Evolutionary conservation across 345 rosid genomes (phyloP).

Genomic region (Gossypioides kirkii): DNA sequence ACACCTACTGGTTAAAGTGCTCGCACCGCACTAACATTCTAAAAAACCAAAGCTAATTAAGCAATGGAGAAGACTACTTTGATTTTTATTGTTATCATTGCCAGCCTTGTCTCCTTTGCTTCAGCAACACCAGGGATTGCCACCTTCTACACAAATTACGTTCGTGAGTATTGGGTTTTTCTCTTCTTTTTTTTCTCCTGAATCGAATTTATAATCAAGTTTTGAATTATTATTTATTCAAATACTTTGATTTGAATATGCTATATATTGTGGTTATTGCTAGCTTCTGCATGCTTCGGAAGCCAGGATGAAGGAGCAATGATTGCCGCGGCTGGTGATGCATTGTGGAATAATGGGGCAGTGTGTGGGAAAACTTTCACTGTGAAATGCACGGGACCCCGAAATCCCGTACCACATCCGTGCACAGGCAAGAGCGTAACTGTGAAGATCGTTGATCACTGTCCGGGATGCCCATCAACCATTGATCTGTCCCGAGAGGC

Average conservation of each 20-base stretch:
- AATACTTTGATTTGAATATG: background rate
- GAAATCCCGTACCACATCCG: conserved; percentile 11
- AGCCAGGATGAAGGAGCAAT: background rate
- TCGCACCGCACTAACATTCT: background rate
- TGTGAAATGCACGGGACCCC: conserved; percentile 16
- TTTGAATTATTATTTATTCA: background rate
- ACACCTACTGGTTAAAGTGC: background rate
- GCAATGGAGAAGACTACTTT: conserved; percentile 2
- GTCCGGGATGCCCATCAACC: conserved; percentile 21
- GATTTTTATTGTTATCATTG: background rate
- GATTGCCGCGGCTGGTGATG: conserved; percentile 25
- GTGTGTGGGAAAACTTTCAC: conserved; percentile 17
- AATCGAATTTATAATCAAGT: background rate
- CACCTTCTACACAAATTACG: conserved; percentile 13
- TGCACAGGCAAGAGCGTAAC: conserved; percentile 20
- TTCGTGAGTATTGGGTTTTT: conserved; percentile 16
- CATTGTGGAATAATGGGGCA: conserved; percentile 19
- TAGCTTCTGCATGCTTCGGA: conserved; percentile 26
- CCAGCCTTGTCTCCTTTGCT: conserved; percentile 9
- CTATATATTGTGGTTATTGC: background rate
- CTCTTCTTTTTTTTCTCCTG: background rate
- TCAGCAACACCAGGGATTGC: conserved; percentile 20
- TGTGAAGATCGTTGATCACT: conserved; percentile 24
- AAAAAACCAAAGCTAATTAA: background rate
- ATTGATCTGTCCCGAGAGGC: conserved; percentile 32